These are phyloP conservation scores for Coemansia sp. DNA, from an alignment of 192 early-diverging fungal species.

Conservation along the genomic window DNA sequence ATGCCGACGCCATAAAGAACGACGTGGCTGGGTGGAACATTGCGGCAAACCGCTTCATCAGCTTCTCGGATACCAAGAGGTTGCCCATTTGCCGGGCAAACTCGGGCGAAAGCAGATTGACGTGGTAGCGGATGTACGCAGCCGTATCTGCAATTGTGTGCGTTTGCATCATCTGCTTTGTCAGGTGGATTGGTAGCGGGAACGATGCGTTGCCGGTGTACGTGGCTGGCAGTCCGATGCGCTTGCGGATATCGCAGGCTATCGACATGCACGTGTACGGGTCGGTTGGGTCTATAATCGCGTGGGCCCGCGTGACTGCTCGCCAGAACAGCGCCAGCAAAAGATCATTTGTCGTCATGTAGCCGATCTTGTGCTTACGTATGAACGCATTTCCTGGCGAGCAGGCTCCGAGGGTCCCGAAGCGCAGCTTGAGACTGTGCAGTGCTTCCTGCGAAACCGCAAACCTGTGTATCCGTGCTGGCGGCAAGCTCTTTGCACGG, in stretches of 20 bases:
- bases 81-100: constrained; percentile 11
- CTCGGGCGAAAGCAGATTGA: constrained; percentile 9
- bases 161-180: constrained; percentile 9
- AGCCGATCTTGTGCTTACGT: constrained; percentile 6
- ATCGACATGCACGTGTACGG: constrained; percentile 39
- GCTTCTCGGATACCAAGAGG: constrained; percentile 15
- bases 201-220: constrained; percentile 45
- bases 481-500: background rate
- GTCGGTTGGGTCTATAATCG: constrained; percentile 7
- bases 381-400: constrained; percentile 3
- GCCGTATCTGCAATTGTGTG: constrained; percentile 38
- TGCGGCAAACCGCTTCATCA: constrained; percentile 11
- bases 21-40: constrained; percentile 29
- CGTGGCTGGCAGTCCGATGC: constrained; percentile 15
- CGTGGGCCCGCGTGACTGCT: constrained; percentile 36
- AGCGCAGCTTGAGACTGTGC: constrained; percentile 14
- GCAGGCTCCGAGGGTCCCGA: constrained; percentile 11
- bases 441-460: constrained; percentile 1
- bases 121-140: constrained; percentile 21
- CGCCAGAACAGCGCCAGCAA: constrained; percentile 36
- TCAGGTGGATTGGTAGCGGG: constrained; percentile 29
- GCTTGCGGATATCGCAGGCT: constrained; percentile 37
- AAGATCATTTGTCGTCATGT: constrained; percentile 40
- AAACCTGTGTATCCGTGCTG: constrained; percentile 13
- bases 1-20: constrained; percentile 40